Base-by-base conservation (phyloP, 192 early-diverging fungal genomes). In the Geosiphon pyriformis region DNA sequence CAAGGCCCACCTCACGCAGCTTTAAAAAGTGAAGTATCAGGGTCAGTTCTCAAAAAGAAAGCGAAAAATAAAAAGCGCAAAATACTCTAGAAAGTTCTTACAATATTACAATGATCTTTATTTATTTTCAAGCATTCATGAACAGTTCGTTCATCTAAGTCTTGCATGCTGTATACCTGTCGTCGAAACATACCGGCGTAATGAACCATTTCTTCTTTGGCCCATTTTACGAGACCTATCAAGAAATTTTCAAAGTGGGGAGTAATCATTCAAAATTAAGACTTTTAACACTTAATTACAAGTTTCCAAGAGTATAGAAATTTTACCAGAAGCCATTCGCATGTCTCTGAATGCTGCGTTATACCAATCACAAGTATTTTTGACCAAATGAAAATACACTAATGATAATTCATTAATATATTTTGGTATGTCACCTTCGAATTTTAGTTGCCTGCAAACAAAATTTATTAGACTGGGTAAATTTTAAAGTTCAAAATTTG, bases 281-380 rank as follows among this genome's bases (percentile, higher is more conserved):
- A n/a, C n/a, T n/a, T n/a, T n/a, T n/a, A n/a, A n/a, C n/a, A n/a
- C n/a, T n/a, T n/a, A n/a, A n/a, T n/a, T n/a, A n/a, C n/a, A n/a
- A n/a, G n/a, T n/a, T n/a, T n/a, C n/a, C n/a, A 51, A 51, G 2
- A 52, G 51, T 52, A n/a, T 17, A n/a, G 2, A 54, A 35, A 25
- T 17, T 26, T 61, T 80, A 87, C 85, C 92, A 20, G 93, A 94
- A 2, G 91, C 82, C 92, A 99, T 92, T 46, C 82, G 82, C 34
- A 91, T 82, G 64, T 95, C 90, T 22, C 87, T 85, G 69, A 99
- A 99, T 2, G 93, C 88, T 33, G 79, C 84, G 54, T 87, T 80
- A 73, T 93, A 99, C 96, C 96, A 99, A 63, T 96, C 92, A 66
- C 92, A 95, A 0, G 96, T 98, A 71, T 94, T 97, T 68, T 89